Conservation (phyloP, 2,329 filamentous ascomycete species). For the Sporothrix brasiliensis region DNA sequence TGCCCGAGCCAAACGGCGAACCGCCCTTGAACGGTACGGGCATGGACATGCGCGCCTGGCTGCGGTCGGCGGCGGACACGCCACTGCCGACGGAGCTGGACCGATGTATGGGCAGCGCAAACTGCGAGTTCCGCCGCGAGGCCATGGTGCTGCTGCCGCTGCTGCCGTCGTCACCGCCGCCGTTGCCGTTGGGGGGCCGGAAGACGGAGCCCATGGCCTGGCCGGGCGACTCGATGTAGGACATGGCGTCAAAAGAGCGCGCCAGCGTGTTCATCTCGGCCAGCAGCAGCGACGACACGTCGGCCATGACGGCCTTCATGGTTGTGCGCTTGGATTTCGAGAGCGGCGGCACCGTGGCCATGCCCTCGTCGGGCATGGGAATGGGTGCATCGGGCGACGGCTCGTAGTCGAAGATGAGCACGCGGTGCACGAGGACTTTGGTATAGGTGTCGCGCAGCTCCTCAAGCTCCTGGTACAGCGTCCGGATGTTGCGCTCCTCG, state of each 20-base stretch:
- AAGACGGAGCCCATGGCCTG: constrained; percentile 47
- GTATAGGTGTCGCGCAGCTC: constrained; percentile 72
- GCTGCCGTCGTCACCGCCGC: constrained; percentile 36
- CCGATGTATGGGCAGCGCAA: constrained; percentile 51
- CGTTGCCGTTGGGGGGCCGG: constrained; percentile 46
- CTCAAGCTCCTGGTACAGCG: constrained; percentile 68
- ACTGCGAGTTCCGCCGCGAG: constrained; percentile 60
- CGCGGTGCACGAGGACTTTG: constrained; percentile 74
- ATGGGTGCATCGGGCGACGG: constrained; percentile 52
- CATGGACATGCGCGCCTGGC: constrained; percentile 77
- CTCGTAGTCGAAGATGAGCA: constrained; percentile 77
- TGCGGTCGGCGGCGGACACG: constrained; percentile 55
- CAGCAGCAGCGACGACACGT: constrained; percentile 72
- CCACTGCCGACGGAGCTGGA: constrained; percentile 56
- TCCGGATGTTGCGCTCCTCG: constrained; percentile 60
- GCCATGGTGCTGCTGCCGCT: constrained; percentile 29
- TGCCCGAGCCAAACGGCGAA: constrained; percentile 49
- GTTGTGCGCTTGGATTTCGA: constrained; percentile 74
- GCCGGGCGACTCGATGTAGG: constrained; percentile 76
- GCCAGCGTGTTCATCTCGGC: constrained; percentile 76
- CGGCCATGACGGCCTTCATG: constrained; percentile 78
- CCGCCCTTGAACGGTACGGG: constrained; percentile 59
- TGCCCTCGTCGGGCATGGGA: constrained; percentile 67
- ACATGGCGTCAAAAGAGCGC: constrained; percentile 71
- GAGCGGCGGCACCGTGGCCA: constrained; percentile 69